Evolutionary conservation across 306 rosid species (phyloP).

Genomic region (Hippophae tibetana): DNA sequence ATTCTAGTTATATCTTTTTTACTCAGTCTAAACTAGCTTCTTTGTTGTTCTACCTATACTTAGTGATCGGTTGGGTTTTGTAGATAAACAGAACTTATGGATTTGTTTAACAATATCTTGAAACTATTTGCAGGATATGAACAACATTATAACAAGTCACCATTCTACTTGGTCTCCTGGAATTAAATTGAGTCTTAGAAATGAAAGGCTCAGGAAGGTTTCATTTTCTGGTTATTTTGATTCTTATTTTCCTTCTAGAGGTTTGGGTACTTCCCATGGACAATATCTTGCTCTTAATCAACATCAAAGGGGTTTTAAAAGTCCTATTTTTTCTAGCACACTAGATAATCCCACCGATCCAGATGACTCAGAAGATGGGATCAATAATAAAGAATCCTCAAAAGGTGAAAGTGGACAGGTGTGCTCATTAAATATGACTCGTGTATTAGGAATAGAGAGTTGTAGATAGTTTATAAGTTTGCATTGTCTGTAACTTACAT

Average conservation of each 20-base stretch:
- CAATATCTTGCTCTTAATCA: slow-evolving; percentile 30
- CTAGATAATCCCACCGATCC: slow-evolving; percentile 36
- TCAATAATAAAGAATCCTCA: slow-evolving; percentile 30
- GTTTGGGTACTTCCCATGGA: slow-evolving; percentile 31
- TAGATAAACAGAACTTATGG: no score
- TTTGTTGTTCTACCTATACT: no score
- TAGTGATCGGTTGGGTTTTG: no score
- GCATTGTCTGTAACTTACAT: neutral
- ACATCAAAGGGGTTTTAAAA: slow-evolving; percentile 28
- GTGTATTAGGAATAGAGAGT: slow-evolving; percentile 6
- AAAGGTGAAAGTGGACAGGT: slow-evolving; percentile 44
- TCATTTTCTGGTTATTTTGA: slow-evolving; percentile 36
- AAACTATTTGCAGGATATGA: slow-evolving; percentile 7
- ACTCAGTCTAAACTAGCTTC: no score
- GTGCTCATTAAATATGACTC: slow-evolving; percentile 15
- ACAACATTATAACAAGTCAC: slow-evolving; percentile 61
- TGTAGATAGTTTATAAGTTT: neutral
- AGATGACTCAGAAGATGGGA: slow-evolving; percentile 48
- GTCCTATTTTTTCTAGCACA: slow-evolving; percentile 40
- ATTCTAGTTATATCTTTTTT: no score
- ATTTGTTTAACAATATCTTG: neutral
- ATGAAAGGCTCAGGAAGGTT: slow-evolving; percentile 38
- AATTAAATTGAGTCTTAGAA: slow-evolving; percentile 44
- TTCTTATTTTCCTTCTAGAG: slow-evolving; percentile 35
- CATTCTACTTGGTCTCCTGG: slow-evolving; percentile 54